Evolutionary conservation across 1,139 yeast genomes (phyloP), one percentile per base, ranked within the genome.

Genomic region (Sugiyamaella paludigena): DNA sequence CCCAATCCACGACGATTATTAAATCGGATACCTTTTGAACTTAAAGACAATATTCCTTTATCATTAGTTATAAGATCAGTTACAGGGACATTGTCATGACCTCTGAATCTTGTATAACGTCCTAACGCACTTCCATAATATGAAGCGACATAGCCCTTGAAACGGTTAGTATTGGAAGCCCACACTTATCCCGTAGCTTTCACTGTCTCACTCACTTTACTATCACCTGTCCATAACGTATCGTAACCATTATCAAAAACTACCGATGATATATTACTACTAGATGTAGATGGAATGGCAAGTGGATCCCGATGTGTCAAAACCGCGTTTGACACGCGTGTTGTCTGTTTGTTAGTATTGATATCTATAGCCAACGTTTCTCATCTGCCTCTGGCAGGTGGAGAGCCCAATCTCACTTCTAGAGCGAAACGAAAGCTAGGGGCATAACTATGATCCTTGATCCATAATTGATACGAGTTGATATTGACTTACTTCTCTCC

Each of bases 141-240:
- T 0, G 82, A 76, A 0, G 77, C 69, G 11, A 78, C 64, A 46
- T 70, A 67, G 7, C 84, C 84, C 58, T 68, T 62, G 2, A 60
- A 50, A 19, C 5, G 24, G 24, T 19, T 19, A 19, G 24, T 4
- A 45, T 5, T 31, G 63, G 67, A 67, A 4, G 73, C 63, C 51
- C 64, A 74, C 69, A 7, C 68, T 60, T 4, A 73, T 54, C 11
- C 13, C 5, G n/a, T 7, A 26, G 52, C 60, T 66, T 9, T 76
- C 77, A 58, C 65, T 33, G 64, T 66, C 3, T 19, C 24, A 19
- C 24, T 19, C 5, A 19, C 24, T 19, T 35, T 42, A 9, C 76
- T 70, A 63, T 86, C 92, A n/a, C 96, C 96, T 4, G 84, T 75
- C 98, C 98, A 92, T 2, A 91, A 64, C 40, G 91, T 71, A 59